These are phyloP conservation scores for Cutaneotrichosporon cavernicola DNA, from an alignment of 1,284 basidiomycete genomes.

Conservation along the genomic window DNA sequence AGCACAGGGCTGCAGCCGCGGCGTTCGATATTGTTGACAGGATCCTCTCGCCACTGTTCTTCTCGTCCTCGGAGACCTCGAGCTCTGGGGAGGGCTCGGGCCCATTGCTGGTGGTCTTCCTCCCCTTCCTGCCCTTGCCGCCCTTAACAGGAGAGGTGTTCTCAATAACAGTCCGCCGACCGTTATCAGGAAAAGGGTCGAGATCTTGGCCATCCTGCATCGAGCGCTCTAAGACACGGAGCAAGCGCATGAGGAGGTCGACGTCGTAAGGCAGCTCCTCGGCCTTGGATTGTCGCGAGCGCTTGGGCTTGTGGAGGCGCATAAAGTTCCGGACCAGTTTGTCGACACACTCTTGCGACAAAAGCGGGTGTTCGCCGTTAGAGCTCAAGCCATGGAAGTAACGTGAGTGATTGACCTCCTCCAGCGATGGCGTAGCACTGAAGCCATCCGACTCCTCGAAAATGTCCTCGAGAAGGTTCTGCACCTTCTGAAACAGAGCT, in stretches of 20 bases:
- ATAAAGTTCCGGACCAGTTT: slow-evolving; percentile 57
- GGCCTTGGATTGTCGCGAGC: slow-evolving; percentile 14
- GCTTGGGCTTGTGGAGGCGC: slow-evolving; percentile 31
- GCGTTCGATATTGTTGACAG: slow-evolving; percentile 67
- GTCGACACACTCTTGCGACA: slow-evolving; percentile 62
- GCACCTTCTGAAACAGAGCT: slow-evolving; percentile 74
- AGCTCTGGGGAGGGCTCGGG: slow-evolving; percentile 14
- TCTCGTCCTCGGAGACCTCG: slow-evolving; percentile 57
- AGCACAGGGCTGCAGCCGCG: slow-evolving; percentile 76
- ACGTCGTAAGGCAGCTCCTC: slow-evolving; percentile 56
- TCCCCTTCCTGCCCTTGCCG: slow-evolving; percentile 50
- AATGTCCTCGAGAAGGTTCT: slow-evolving; percentile 71
- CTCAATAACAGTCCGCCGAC: slow-evolving; percentile 27
- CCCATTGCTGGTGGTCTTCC: slow-evolving; percentile 22
- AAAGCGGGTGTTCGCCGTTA: slow-evolving; percentile 62
- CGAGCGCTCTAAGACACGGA: slow-evolving; percentile 73
- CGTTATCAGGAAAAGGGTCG: slow-evolving; percentile 62
- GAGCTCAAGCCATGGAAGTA: slow-evolving; percentile 66
- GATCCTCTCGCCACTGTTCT: slow-evolving; percentile 57
- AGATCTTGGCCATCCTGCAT: slow-evolving; percentile 70
- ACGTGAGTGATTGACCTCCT: slow-evolving; percentile 57
- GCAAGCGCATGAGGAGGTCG: slow-evolving; percentile 58
- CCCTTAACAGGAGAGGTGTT: slow-evolving; percentile 52
- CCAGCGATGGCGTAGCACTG: slow-evolving; percentile 62
- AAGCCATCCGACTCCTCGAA: slow-evolving; percentile 84